Conservation (phyloP, 768 basidiomycete genomes). For the Paxillus involutus region DNA sequence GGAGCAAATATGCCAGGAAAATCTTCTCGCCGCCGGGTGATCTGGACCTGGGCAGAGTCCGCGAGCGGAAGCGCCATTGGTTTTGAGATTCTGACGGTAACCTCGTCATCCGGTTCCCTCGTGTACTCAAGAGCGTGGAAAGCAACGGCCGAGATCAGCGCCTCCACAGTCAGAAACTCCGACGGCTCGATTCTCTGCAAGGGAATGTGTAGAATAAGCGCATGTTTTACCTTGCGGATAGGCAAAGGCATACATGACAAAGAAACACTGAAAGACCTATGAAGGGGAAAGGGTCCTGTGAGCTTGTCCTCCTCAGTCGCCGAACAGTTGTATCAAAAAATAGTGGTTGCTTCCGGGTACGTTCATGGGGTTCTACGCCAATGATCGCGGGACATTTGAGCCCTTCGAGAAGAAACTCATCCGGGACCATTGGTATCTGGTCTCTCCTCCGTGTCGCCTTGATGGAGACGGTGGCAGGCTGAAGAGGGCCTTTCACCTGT, state of each 20-base stretch:
- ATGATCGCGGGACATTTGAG: slow-evolving; percentile 57
- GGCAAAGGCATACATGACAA: background rate
- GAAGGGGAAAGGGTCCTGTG: slow-evolving; percentile 12
- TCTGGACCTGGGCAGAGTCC: slow-evolving; percentile 59
- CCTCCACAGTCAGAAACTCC: slow-evolving; percentile 65
- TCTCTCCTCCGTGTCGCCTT: slow-evolving; percentile 33
- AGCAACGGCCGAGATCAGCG: slow-evolving; percentile 60
- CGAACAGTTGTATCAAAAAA: slow-evolving; percentile 47
- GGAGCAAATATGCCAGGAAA: slow-evolving; percentile 25
- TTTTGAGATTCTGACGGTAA: slow-evolving; percentile 66
- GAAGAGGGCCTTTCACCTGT: slow-evolving; percentile 51
- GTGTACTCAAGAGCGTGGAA: slow-evolving; percentile 39
- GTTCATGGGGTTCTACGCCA: slow-evolving; percentile 68
- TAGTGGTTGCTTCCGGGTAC: slow-evolving; percentile 62
- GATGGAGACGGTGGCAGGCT: slow-evolving; percentile 45
- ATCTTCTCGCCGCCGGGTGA: slow-evolving; percentile 46
- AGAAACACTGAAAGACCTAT: slow-evolving; percentile 33
- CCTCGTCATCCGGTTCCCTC: slow-evolving; percentile 17
- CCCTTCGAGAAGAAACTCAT: slow-evolving; percentile 30
- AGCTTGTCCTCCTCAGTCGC: background rate
- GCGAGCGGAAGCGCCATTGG: slow-evolving; percentile 71
- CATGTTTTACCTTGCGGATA: background rate
- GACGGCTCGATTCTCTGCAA: slow-evolving; percentile 48
- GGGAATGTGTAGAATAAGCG: background rate
- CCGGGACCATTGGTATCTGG: slow-evolving; percentile 14